Conservation (phyloP, 2,329 filamentous ascomycete genomes). For the Beauveria pseudobassiana region DNA sequence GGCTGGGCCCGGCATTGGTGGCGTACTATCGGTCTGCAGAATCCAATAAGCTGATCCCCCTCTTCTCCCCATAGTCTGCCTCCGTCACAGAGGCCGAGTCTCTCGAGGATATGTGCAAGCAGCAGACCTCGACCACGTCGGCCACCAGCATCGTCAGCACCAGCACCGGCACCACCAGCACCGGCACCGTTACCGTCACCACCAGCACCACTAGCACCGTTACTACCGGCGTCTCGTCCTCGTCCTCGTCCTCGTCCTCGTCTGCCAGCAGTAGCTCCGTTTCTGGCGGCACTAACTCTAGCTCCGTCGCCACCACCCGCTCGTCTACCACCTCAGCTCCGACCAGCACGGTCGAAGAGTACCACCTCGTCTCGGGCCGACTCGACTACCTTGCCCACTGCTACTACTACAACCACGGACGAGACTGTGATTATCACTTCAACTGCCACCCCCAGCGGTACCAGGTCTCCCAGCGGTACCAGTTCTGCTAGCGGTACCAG, state of each 20-base stretch:
- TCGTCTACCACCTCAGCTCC: background rate
- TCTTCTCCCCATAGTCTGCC: background rate
- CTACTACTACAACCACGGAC: background rate
- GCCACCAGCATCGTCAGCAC: background rate
- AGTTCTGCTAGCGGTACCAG: too few species aligned
- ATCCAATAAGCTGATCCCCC: background rate
- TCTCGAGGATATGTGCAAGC: background rate
- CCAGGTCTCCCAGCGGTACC: background rate
- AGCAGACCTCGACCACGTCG: background rate
- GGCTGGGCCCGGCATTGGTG: background rate
- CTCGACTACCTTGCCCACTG: background rate
- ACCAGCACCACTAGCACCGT: background rate
- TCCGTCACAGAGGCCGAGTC: background rate
- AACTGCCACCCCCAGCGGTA: background rate
- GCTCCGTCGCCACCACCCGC: background rate
- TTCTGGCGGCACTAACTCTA: background rate
- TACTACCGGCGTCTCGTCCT: background rate
- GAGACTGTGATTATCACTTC: background rate
- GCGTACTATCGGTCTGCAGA: background rate
- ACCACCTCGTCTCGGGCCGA: background rate
- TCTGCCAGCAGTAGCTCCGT: background rate
- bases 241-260: background rate
- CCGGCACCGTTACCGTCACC: background rate
- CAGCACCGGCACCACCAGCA: background rate
- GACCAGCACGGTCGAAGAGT: background rate